Evolutionary conservation across 106 monocot genomes (phyloP).

Genomic region (Gastrodia elata): DNA sequence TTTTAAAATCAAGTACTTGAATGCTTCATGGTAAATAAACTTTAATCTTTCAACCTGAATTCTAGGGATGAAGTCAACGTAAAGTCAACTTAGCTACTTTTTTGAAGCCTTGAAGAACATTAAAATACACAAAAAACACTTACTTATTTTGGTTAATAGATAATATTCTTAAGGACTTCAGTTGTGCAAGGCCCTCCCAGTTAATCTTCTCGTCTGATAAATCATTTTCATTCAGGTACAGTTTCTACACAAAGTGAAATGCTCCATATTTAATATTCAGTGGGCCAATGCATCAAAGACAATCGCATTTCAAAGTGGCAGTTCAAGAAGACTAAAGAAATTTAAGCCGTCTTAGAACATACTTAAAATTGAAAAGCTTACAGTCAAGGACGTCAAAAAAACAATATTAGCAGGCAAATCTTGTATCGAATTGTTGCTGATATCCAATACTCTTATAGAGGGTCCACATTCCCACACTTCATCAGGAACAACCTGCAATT

Average conservation of each 20-base stretch:
- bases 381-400: slow-evolving; percentile 49
- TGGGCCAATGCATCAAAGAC: not conserved
- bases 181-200: slow-evolving; percentile 72
- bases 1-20: not conserved
- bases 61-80: not conserved
- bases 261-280: not conserved
- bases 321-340: not conserved
- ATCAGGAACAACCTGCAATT: slow-evolving; percentile 65
- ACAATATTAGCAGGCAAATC: slow-evolving; percentile 53
- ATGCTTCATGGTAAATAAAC: too few relatives aligned
- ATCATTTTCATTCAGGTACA: slow-evolving; percentile 72
- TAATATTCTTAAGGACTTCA: slow-evolving; percentile 53
- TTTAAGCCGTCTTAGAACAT: not conserved
- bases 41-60: not conserved
- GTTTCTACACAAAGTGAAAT: slow-evolving; percentile 48
- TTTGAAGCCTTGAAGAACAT: not conserved
- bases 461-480: slow-evolving; percentile 80
- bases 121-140: slow-evolving; percentile 16
- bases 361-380: slow-evolving; percentile 17
- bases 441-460: slow-evolving; percentile 52
- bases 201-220: slow-evolving; percentile 51
- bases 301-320: not conserved
- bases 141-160: slow-evolving; percentile 74
- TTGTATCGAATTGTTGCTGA: slow-evolving; percentile 59
- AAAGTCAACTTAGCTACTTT: not conserved